phyloP scores from a whole-genome alignment of 805 yeast genomes.

The Ogataea pini region DNA sequence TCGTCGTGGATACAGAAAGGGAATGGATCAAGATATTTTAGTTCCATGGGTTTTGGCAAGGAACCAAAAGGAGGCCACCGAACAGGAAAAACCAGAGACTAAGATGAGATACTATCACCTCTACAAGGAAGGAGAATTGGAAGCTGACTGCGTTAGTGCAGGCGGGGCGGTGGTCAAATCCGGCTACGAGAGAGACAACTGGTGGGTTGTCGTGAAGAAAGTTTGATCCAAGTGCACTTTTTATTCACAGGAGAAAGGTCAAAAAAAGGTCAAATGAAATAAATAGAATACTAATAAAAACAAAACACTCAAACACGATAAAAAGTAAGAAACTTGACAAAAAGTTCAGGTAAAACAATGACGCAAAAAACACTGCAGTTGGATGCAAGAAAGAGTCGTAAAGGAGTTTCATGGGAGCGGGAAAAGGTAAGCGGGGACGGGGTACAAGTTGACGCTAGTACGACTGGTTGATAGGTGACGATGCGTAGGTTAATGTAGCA shows the following conservation, averaged over 20 bases:
- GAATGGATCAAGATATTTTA: conserved; percentile 88
- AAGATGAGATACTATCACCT: conserved; percentile 87
- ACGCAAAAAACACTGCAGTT: conserved; percentile 5
- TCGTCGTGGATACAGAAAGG: conserved; percentile 87
- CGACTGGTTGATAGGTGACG: conserved; percentile 22
- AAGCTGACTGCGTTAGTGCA: conserved; percentile 64
- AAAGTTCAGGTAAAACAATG: too few relatives aligned
- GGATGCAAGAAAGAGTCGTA: conserved; percentile 4
- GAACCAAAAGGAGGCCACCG: conserved; percentile 33
- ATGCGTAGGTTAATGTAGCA: conserved; percentile 41
- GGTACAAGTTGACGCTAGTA: conserved; percentile 7
- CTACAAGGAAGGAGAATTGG: conserved; percentile 81
- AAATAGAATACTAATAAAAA: neutral
- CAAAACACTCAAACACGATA: neutral
- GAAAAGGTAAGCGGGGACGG: conserved; percentile 7
- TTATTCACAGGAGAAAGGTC: neutral
- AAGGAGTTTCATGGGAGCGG: conserved; percentile 3
- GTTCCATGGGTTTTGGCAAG: conserved; percentile 91
- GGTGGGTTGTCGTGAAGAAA: conserved; percentile 71
- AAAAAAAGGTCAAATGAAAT: conserved; percentile 1
- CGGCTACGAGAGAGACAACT: conserved; percentile 93
- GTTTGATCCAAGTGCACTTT: conserved; percentile 3
- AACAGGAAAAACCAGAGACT: conserved; percentile 41
- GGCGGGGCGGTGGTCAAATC: conserved; percentile 66
- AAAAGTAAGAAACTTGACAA: neutral